Evolutionary conservation across 2,329 filamentous ascomycete genomes (phyloP), one percentile per base, ranked within the genome.

Genomic region (Parastagonospora nodorum): DNA sequence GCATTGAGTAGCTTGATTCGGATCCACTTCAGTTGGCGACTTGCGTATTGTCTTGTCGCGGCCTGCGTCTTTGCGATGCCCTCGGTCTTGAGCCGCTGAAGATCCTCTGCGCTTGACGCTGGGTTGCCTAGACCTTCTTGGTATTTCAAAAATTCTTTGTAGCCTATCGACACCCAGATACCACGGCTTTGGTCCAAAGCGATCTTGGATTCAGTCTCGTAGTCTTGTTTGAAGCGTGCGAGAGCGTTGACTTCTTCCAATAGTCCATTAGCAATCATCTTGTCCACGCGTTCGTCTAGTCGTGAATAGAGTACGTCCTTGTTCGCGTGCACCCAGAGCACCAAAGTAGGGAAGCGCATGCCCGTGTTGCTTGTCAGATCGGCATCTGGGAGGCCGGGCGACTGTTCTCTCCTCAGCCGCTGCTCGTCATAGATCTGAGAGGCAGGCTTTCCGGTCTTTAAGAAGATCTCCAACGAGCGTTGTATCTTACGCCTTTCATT

Each of bases 141-240:
- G 65, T 92, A 96, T 0, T 84, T 80, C 50, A 89, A 82, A 67
- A 97, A 88, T 68, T 99, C 91, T 70, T 95, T 97, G 75, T 92
- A 97, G 1, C 94, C 94, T 55, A 99, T 99, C 1, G 92, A 94
- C 45, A 96, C 89, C 92, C 93, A 99, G 37, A 99, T 95, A 0
- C 94, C 95, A 45, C 87, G 85, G 1, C 84, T 89, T 58, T 85
- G 81, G 66, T 97, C 91, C 2, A 94, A 74, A 0, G 73, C 58
- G 1, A 78, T 72, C 0, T 85, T 87, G 5, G 60, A 63, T 1
- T 76, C 64, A 0, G 75, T 68, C 41, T 77, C 69, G 46, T 80
- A 73, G 4, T 73, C 60, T 12, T 75, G 62, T 2, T 82, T 73
- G 52, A 82, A 81, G 1, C 74, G 67, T 10, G 77, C 76, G 62